Conservation (phyloP, 2,329 filamentous ascomycete genomes). For the Microsporum canis region DNA sequence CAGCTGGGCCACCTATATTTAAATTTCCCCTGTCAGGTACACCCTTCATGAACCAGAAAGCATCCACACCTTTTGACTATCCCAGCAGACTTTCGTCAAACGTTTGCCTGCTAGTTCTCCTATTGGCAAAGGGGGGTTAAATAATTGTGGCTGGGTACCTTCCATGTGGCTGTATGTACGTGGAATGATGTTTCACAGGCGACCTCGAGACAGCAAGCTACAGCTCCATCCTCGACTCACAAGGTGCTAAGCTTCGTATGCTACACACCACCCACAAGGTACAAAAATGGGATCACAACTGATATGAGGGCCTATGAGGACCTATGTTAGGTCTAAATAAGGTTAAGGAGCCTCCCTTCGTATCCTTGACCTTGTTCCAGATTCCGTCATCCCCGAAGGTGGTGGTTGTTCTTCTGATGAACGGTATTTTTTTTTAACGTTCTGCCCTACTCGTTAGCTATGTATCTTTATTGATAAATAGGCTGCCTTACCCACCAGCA, state of each 20-base stretch:
- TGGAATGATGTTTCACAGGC: neutral
- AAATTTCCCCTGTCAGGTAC: conserved; percentile 1
- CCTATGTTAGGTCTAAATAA: neutral
- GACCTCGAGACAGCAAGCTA: neutral
- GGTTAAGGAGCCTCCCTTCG: neutral
- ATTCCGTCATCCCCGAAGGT: neutral
- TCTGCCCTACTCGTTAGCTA: neutral
- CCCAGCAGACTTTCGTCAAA: neutral
- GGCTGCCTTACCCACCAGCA: neutral
- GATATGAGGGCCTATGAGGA: neutral
- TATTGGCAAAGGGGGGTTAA: neutral
- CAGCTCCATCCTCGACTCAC: neutral
- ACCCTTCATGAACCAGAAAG: neutral
- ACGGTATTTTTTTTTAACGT: neutral
- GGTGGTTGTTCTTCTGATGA: too few relatives aligned
- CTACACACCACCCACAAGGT: neutral
- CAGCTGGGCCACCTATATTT: neutral
- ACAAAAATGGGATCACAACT: neutral
- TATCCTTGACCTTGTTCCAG: neutral
- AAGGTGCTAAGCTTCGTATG: neutral
- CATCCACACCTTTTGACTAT: neutral
- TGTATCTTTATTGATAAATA: neutral
- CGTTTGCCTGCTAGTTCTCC: neutral
- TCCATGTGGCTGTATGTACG: neutral
- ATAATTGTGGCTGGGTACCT: neutral